Conservation (phyloP, 2,329 filamentous ascomycete species). For the Thermothelomyces thermophilus region DNA sequence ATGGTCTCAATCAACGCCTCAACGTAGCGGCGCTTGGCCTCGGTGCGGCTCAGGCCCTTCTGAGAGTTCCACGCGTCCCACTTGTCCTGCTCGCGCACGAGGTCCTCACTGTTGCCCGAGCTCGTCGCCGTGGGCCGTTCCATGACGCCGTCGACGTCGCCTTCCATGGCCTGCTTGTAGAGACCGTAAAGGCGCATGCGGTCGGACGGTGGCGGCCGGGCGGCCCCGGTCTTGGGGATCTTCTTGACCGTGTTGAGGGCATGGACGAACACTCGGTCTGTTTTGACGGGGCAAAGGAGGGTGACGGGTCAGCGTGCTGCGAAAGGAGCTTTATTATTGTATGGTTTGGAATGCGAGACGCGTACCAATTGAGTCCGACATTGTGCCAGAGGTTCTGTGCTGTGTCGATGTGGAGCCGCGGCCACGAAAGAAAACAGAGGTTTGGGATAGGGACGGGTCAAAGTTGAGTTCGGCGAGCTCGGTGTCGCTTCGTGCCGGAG, state of each 20-base stretch:
- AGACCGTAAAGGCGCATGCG: slow-evolving; percentile 91
- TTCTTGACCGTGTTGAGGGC: slow-evolving; percentile 98
- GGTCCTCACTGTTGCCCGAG: slow-evolving; percentile 43
- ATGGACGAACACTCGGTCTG: slow-evolving; percentile 98
- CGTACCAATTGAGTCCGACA: slow-evolving; percentile 50
- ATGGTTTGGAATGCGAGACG: neutral
- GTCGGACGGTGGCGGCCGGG: slow-evolving; percentile 77
- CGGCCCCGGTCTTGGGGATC: slow-evolving; percentile 86
- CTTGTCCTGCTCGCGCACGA: slow-evolving; percentile 57
- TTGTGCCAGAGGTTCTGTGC: slow-evolving; percentile 23
- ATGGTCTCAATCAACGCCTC: slow-evolving; percentile 92
- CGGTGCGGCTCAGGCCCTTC: slow-evolving; percentile 73
- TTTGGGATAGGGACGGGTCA: neutral
- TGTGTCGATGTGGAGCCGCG: neutral
- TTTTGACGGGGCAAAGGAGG: neutral
- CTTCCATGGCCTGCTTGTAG: slow-evolving; percentile 99
- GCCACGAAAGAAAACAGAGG: neutral
- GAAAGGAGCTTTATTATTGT: neutral
- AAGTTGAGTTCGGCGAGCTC: slow-evolving; percentile 6
- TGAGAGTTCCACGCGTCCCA: slow-evolving; percentile 97
- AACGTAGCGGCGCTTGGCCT: slow-evolving; percentile 91
- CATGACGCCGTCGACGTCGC: slow-evolving; percentile 92
- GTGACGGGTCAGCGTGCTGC: neutral
- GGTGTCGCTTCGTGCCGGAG: neutral
- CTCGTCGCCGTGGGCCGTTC: slow-evolving; percentile 55